Conservation (phyloP, 768 basidiomycete genomes). For the Macrolepiota fuliginosa region DNA sequence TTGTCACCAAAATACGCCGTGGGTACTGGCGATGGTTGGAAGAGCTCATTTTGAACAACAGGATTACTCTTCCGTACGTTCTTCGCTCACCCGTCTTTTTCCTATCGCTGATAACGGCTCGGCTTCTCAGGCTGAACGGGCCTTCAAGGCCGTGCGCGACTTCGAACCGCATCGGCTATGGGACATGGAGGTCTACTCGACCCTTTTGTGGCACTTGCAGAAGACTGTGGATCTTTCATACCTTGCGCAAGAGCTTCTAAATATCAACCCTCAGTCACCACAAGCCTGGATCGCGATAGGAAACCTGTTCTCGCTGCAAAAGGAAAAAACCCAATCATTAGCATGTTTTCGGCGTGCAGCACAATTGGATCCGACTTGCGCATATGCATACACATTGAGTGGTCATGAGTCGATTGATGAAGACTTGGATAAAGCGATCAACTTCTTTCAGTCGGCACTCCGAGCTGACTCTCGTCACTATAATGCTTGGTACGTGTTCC, state of each 20-base stretch:
- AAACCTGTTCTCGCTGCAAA: constrained; percentile 93
- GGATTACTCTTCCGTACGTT: constrained; percentile 84
- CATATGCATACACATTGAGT: constrained; percentile 94
- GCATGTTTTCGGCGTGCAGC: constrained; percentile 92
- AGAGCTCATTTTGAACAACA: constrained; percentile 87
- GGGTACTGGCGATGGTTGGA: constrained; percentile 80
- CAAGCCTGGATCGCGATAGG: constrained; percentile 97
- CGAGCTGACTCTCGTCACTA: constrained; percentile 92
- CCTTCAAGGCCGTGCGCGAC: constrained; percentile 77
- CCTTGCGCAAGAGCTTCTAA: constrained; percentile 89
- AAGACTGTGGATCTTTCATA: constrained; percentile 83
- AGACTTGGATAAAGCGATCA: constrained; percentile 88
- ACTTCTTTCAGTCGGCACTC: constrained; percentile 89
- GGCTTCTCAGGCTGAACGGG: constrained; percentile 74
- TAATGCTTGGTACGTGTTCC: constrained; percentile 84
- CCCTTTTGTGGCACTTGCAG: constrained; percentile 93
- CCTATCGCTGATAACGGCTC: constrained; percentile 26
- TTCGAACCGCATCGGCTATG: constrained; percentile 86
- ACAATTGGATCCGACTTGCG: constrained; percentile 85
- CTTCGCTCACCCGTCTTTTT: constrained; percentile 16
- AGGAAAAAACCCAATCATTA: constrained; percentile 90
- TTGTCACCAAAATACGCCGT: constrained; percentile 70
- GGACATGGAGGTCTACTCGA: constrained; percentile 97
- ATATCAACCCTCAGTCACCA: constrained; percentile 76
- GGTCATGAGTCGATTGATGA: constrained; percentile 98